Evolutionary conservation across 73 alveolate species (phyloP).

Genomic region (Symbiodinium natans): DNA sequence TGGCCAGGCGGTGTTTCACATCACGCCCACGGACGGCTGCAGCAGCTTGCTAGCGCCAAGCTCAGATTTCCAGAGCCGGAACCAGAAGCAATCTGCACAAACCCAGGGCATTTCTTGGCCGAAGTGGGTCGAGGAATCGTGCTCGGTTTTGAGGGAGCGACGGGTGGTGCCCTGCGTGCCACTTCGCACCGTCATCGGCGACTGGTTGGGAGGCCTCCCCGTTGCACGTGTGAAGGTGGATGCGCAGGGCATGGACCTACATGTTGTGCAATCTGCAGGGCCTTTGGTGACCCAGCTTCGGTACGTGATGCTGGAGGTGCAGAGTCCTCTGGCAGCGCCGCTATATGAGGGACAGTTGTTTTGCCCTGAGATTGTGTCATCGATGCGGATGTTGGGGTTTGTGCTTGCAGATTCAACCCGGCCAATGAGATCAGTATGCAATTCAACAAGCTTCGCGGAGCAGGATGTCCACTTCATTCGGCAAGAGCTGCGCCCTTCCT

Average conservation of each 20-base stretch:
- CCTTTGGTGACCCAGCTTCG: constrained; percentile 6
- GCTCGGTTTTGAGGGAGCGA: constrained; percentile 5
- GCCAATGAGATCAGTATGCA: constrained; percentile 6
- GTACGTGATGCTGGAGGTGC: constrained; percentile 34
- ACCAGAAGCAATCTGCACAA: not conserved
- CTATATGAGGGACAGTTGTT: constrained; percentile 41
- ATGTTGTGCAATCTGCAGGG: constrained; percentile 45
- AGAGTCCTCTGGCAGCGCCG: constrained; percentile 29
- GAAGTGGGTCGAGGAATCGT: constrained; percentile 27
- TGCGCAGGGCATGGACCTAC: constrained; percentile 62
- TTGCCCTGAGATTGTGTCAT: constrained; percentile 11
- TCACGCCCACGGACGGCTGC: constrained; percentile 39
- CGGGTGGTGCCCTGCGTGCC: constrained; percentile 55
- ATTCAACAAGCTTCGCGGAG: constrained; percentile 23
- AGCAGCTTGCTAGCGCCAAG: constrained; percentile 36
- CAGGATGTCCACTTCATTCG: constrained; percentile 27
- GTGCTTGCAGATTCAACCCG: constrained; percentile 37
- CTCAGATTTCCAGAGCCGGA: constrained; percentile 1
- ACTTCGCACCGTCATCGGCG: constrained; percentile 20
- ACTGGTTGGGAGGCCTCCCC: constrained; percentile 31
- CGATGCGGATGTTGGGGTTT: constrained; percentile 34
- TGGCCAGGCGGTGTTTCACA: not conserved
- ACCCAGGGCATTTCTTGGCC: constrained; percentile 36
- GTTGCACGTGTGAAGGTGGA: constrained; percentile 46
- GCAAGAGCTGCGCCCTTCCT: constrained; percentile 12